Evolutionary conservation across 2,329 filamentous ascomycete genomes (phyloP).

Genomic region (Sphaerulina vaccinii): DNA sequence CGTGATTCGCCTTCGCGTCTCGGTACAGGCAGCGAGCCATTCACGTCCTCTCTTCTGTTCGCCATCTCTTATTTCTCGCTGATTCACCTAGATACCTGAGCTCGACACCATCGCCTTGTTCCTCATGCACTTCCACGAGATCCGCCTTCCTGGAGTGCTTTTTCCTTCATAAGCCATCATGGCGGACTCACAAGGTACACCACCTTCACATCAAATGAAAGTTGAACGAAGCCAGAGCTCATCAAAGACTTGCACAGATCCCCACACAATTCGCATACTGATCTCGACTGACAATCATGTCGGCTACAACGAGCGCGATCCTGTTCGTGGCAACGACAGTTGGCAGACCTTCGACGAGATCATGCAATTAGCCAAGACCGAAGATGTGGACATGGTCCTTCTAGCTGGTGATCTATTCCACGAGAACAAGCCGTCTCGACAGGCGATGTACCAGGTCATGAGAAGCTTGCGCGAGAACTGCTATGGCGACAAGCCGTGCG

Average conservation of each 20-base stretch:
- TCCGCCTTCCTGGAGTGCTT: neutral
- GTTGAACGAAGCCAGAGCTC: constrained; percentile 6
- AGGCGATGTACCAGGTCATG: constrained; percentile 97
- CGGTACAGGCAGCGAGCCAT: constrained; percentile 5
- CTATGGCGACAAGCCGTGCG: constrained; percentile 90
- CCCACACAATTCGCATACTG: constrained; percentile 91
- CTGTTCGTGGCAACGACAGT: constrained; percentile 92
- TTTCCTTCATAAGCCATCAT: constrained; percentile 4
- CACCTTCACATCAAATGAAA: constrained; percentile 4
- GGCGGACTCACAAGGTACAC: constrained; percentile 8
- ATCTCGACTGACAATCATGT: constrained; percentile 97
- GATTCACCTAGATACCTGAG: neutral
- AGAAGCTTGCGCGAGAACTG: constrained; percentile 89
- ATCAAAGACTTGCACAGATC: constrained; percentile 40
- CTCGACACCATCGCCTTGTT: neutral
- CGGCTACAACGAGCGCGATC: constrained; percentile 89
- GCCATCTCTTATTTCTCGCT: constrained; percentile 1
- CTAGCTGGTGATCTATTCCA: constrained; percentile 95
- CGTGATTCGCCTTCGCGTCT: neutral
- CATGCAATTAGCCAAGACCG: constrained; percentile 79
- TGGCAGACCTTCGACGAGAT: constrained; percentile 96
- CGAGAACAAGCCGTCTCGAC: constrained; percentile 94
- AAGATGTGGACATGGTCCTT: constrained; percentile 97
- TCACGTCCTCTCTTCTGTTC: neutral
- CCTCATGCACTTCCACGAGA: neutral